Evolutionary conservation across 2,329 filamentous ascomycete species (phyloP), one percentile per base, ranked within the genome.

Genomic region (Thelonectria olida): DNA sequence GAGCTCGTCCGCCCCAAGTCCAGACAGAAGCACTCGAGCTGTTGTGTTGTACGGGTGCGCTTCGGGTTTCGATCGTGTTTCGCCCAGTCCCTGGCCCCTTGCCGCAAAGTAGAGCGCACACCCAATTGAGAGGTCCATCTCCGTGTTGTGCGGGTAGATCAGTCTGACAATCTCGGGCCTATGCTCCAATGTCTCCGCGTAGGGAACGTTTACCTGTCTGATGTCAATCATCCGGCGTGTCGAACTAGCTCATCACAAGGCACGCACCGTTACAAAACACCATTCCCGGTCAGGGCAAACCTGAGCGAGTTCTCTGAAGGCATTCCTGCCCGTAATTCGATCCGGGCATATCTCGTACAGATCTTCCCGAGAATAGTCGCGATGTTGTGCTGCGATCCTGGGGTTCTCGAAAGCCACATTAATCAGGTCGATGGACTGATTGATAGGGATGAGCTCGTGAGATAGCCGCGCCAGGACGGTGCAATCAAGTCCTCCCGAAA

Each of bases 401-500:
- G 94, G 95, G 67, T 99, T 99, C 76, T 99, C 92, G 72, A 99
- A 99, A 0, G 95, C 96, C 45, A 99, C 95, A 67, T 99, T 99
- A 65, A 99, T 84, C 8, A 99, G 82, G 73, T 98, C 96, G 62
- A 99, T 89, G 1, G 85, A 81, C 70, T 96, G 89, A 4, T 83
- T 77, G 0, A 73, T 13, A 0, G 92, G 91, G 2, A 98, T 74
- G 2, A 96, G 77, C 12, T 97, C 90, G 73, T 97, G 92, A 10
- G 86, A 83, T 22, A 98, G 78, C 42, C 93, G 87, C 20, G 95
- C 95, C 49, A 99, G 82, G 1, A 97, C 82, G 0, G 94, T 95
- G 74, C 96, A 98, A 75, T 99, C 96, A 7, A 99, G 84, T 0
- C 96, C 96, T 2, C 96, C 96, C 0, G 96, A 99, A 75, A 98